Base-by-base conservation (phyloP, 1,284 basidiomycete species). In the Cystobasidium pallidum region DNA sequence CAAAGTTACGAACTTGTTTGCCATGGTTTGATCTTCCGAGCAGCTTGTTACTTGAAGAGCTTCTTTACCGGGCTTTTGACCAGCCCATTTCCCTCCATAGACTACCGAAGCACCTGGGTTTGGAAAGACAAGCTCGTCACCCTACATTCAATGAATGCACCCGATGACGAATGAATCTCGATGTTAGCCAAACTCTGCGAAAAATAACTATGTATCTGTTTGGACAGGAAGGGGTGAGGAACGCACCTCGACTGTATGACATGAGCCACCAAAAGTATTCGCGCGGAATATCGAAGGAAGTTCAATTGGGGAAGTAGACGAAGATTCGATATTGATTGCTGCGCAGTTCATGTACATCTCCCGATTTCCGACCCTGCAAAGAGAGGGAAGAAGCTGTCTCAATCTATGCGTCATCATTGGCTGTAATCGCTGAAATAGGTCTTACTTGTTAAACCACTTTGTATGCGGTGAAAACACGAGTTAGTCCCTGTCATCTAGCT, bases 21-120 rank as follows among this genome's bases (percentile, higher is more conserved):
- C 47, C 19, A 6, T 45, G 15, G 21, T 55, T 15, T 52, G 34
- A 19, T 57, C 68, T 30, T 26, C 39, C 1, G 28, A 11, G 36
- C 68, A 63, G 24, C 41, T 45, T 11, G 13, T 64, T 19, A 64
- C 17, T 47, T 63, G 17, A 17, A 64, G 30, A 10, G 61, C 68
- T 3, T 39, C 47, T 34, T 51, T 36, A 24, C 47, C 32, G 10
- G 68, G 68, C 30, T 51, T 71, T 39, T 64, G 58, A 19, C 61
- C 68, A 19, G 47, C 30, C 59, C 61, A 71, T 19, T 39, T 63
- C 26, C 68, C 68, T 13, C 68, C 68, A 61, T 71, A 71, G 24
- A 62, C 68, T 19, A 71, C 68, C n/a, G 68, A 71, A 54, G 54
- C 59, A 45, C 68, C 68, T 19, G 68, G 68, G 45, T 71, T 71